A percentile compares a stretch with the other conserved stretches of the same genome.
phyloP scores from a whole-genome alignment of 176 grass and related monocot species.

The Hsuehochloa calcarea region DNA sequence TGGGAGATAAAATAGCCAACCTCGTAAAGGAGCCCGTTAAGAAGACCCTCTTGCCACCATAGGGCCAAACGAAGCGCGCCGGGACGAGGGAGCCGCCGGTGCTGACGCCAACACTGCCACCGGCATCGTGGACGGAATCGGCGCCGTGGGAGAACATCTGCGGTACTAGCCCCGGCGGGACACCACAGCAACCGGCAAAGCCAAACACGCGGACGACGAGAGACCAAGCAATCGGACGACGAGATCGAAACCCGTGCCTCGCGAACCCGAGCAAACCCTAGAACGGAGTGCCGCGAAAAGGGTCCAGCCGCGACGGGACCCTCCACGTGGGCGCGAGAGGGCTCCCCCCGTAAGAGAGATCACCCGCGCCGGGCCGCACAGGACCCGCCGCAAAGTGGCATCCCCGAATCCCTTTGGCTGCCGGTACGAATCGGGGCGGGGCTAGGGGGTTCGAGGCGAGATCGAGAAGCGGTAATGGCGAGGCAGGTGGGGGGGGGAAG shows the following conservation, averaged over 20 bases:
- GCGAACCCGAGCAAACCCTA: slow-evolving; percentile 50
- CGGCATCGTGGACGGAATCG: slow-evolving; percentile 56
- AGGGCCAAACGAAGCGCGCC: slow-evolving; percentile 77
- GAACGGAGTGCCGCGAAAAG: neutral
- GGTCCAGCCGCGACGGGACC: slow-evolving; percentile 61
- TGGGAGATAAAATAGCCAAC: slow-evolving; percentile 22
- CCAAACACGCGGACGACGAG: neutral
- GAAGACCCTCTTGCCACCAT: slow-evolving; percentile 88
- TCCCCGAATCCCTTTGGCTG: slow-evolving; percentile 36
- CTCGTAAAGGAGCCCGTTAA: slow-evolving; percentile 77
- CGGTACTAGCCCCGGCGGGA: neutral
- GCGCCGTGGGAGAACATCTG: slow-evolving; percentile 72
- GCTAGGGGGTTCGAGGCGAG: neutral
- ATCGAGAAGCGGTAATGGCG: slow-evolving; percentile 38
- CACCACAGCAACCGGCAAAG: neutral
- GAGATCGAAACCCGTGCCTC: slow-evolving; percentile 3
- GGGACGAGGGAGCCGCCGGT: slow-evolving; percentile 36
- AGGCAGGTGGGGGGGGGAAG: neutral
- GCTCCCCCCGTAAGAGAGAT: slow-evolving; percentile 56
- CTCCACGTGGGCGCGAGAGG: slow-evolving; percentile 57
- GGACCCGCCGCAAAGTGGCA: neutral
- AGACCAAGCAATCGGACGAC: neutral
- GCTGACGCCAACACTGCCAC: slow-evolving; percentile 36
- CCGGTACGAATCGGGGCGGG: slow-evolving; percentile 17
- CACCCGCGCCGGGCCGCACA: slow-evolving; percentile 37